Evolutionary conservation across 2,329 filamentous ascomycete species (phyloP).

Genomic region (Xylariales sp.): DNA sequence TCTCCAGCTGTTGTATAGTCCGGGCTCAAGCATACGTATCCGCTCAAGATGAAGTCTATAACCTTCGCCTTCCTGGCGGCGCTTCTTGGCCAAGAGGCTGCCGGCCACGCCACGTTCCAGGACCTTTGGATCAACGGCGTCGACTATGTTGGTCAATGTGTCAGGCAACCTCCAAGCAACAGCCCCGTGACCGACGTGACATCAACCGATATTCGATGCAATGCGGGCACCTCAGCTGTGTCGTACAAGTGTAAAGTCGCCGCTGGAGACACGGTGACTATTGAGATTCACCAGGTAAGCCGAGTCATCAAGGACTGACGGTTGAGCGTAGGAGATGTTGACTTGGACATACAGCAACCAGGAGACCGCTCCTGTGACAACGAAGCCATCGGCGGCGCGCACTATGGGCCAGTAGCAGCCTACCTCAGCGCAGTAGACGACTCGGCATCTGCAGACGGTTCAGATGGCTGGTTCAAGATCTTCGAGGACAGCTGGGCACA

Average conservation of each 20-base stretch:
- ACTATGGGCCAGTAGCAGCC: slow-evolving; percentile 49
- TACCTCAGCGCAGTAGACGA: slow-evolving; percentile 47
- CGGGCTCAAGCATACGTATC: too few species aligned
- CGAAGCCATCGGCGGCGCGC: slow-evolving; percentile 49
- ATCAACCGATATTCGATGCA: slow-evolving; percentile 36
- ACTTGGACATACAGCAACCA: slow-evolving; percentile 32
- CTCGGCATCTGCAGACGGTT: slow-evolving; percentile 38
- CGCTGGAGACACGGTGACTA: slow-evolving; percentile 24
- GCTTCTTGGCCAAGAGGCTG: slow-evolving; percentile 30
- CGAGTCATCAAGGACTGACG: not conserved
- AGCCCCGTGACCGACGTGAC: slow-evolving; percentile 35
- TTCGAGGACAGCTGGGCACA: slow-evolving; percentile 38
- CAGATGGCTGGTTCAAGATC: slow-evolving; percentile 47
- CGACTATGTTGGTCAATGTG: slow-evolving; percentile 26
- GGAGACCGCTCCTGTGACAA: slow-evolving; percentile 39
- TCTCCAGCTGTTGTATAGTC: too few species aligned
- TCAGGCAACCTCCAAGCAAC: slow-evolving; percentile 30
- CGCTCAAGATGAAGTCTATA: slow-evolving; percentile 26
- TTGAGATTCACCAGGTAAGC: slow-evolving; percentile 24
- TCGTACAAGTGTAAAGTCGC: slow-evolving; percentile 29
- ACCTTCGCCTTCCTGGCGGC: slow-evolving; percentile 22
- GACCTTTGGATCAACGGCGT: slow-evolving; percentile 43
- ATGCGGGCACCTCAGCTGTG: slow-evolving; percentile 28
- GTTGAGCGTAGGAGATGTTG: not conserved
- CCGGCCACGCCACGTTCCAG: slow-evolving; percentile 47